These are phyloP conservation scores for Mycocentrospora acerina DNA, from an alignment of 2,329 filamentous ascomycete species.

Conservation along the genomic window DNA sequence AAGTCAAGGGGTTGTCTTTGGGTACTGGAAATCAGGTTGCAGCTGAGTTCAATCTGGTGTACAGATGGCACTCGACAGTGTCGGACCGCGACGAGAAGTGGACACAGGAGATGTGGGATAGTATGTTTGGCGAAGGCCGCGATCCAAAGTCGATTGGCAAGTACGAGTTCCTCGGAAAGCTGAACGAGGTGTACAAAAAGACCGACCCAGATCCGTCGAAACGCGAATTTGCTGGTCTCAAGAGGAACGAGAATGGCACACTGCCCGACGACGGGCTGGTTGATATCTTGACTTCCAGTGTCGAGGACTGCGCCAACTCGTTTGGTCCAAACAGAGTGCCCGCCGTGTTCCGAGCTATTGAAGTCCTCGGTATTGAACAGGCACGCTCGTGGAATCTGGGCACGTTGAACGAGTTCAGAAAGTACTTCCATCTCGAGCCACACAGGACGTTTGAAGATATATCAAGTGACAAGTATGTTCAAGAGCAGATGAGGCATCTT, in stretches of 20 bases:
- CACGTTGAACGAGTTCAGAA: constrained; percentile 80
- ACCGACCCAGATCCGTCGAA: constrained; percentile 68
- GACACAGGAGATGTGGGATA: constrained; percentile 62
- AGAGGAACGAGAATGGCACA: constrained; percentile 66
- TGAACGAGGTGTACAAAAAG: constrained; percentile 62
- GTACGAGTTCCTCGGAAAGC: constrained; percentile 61
- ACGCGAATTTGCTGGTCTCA: constrained; percentile 67
- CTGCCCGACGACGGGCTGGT: constrained; percentile 77
- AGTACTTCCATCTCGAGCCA: constrained; percentile 75
- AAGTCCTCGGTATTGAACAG: constrained; percentile 79
- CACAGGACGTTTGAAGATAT: constrained; percentile 82
- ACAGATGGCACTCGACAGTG: constrained; percentile 84
- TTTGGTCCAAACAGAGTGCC: constrained; percentile 70
- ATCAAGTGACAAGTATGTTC: constrained; percentile 72
- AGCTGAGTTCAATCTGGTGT: constrained; percentile 85
- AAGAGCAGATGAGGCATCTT: constrained; percentile 58
- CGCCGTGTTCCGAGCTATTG: constrained; percentile 69
- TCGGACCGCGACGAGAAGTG: constrained; percentile 75
- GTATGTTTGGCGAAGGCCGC: constrained; percentile 48
- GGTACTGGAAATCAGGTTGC: constrained; percentile 82
- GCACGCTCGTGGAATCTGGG: constrained; percentile 75
- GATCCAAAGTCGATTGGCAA: constrained; percentile 58
- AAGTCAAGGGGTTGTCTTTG: constrained; percentile 64
- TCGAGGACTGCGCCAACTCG: constrained; percentile 71
- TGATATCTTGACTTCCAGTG: constrained; percentile 64